Percentiles rank a stretch among this genome's conserved stretches.
These are phyloP conservation scores for Paxillus involutus DNA, from an alignment of 768 basidiomycete species.

Conservation along the genomic window DNA sequence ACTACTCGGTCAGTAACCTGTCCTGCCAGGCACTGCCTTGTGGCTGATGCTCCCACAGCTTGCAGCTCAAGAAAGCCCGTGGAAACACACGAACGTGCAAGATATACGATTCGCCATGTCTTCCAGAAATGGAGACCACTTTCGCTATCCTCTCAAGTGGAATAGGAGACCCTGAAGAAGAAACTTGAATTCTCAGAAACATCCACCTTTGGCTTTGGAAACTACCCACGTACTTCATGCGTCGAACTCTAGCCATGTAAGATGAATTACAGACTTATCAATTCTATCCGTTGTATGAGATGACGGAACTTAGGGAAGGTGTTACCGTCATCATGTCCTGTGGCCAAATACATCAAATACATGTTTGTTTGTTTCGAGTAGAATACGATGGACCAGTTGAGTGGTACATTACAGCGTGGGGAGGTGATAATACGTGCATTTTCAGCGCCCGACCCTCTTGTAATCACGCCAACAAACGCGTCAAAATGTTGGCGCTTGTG, in stretches of 20 bases:
- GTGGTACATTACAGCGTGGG: constrained; percentile 33
- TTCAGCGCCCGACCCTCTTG: background rate
- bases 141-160: constrained; percentile 92
- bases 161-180: constrained; percentile 94
- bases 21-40: background rate
- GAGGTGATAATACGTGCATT: background rate
- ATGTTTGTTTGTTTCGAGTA: constrained; percentile 12
- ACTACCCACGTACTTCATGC: background rate
- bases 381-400: constrained; percentile 47
- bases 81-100: constrained; percentile 93
- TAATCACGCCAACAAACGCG: constrained; percentile 70
- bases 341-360: background rate
- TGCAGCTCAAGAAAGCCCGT: constrained; percentile 90
- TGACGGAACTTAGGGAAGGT: background rate
- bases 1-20: constrained; percentile 74
- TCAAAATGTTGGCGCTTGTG: constrained; percentile 87
- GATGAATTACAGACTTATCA: constrained; percentile 5
- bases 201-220: background rate
- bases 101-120: constrained; percentile 96
- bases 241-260: constrained; percentile 4
- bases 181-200: constrained; percentile 40
- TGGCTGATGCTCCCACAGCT: constrained; percentile 38
- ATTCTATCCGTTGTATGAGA: constrained; percentile 13
- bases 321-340: background rate
- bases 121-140: constrained; percentile 94